These are phyloP conservation scores for Neofusicoccum sp. DNA, from an alignment of 2,329 filamentous ascomycete genomes.

Conservation along the genomic window DNA sequence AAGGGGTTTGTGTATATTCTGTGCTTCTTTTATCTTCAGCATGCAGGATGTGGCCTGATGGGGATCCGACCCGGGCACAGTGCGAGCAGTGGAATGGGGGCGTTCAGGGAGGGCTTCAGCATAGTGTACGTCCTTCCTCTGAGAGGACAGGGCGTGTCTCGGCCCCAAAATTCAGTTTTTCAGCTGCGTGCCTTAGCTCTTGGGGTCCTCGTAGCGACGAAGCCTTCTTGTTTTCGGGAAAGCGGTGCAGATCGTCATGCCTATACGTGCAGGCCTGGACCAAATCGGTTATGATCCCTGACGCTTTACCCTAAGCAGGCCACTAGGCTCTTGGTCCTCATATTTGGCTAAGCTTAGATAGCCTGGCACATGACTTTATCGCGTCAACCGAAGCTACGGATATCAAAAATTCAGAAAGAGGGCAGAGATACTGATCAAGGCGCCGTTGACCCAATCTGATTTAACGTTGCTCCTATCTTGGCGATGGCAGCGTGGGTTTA, in stretches of 20 bases:
- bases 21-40: background rate
- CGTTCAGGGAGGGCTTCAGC: conserved; percentile 2
- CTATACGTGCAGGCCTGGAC: background rate
- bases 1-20: background rate
- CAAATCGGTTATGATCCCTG: background rate
- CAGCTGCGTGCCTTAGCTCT: background rate
- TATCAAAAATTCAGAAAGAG: background rate
- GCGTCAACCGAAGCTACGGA: background rate
- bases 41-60: background rate
- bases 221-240: background rate
- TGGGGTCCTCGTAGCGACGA: no score
- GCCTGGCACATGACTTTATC: background rate
- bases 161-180: background rate
- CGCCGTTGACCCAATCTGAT: background rate
- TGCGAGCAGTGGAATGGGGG: background rate
- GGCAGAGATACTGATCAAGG: background rate
- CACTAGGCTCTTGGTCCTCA: background rate
- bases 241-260: no score
- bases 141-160: background rate
- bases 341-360: background rate
- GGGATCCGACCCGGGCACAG: background rate
- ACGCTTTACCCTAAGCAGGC: background rate
- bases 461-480: background rate
- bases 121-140: background rate
- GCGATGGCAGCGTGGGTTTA: background rate